Conservation (phyloP, 257 asterid genomes). For the Leonotis leonurus region DNA sequence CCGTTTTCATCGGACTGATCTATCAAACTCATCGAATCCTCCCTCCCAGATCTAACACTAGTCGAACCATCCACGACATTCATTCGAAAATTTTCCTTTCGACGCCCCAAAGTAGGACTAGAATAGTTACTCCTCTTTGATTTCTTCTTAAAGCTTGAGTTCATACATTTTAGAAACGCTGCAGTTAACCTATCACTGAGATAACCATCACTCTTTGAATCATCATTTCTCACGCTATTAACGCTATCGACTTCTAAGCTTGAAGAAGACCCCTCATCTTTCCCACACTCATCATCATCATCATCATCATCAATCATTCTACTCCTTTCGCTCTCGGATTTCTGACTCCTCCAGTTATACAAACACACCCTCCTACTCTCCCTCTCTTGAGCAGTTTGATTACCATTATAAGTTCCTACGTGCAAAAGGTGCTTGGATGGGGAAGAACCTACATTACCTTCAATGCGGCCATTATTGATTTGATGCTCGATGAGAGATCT, state of each 20-base stretch:
- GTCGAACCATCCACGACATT: conserved; percentile 34
- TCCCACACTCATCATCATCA: conserved; percentile 36
- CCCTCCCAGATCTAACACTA: conserved; percentile 37
- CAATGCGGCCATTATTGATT: conserved; percentile 22
- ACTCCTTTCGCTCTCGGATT: conserved; percentile 65
- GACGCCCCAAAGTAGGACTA: conserved; percentile 29
- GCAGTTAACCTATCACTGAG: conserved; percentile 52
- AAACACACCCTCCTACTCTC: conserved; percentile 61
- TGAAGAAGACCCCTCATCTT: conserved; percentile 45
- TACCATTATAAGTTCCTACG: conserved; percentile 18
- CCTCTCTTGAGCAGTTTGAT: conserved; percentile 29
- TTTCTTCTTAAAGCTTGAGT: conserved; percentile 53
- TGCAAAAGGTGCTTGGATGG: conserved; percentile 19
- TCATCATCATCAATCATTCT: conserved; percentile 36
- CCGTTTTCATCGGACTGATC: conserved; percentile 72
- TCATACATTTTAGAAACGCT: conserved; percentile 49
- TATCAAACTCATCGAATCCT: conserved; percentile 46
- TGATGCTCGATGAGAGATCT: conserved; percentile 45
- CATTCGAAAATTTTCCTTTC: conserved; percentile 38
- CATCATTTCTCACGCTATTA: conserved; percentile 61
- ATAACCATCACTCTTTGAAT: conserved; percentile 71
- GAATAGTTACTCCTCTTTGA: conserved; percentile 36
- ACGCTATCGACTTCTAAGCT: conserved; percentile 40
- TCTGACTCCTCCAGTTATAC: conserved; percentile 81
- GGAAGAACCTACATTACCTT: conserved; percentile 31